These are phyloP conservation scores for Penicillium sp. DNA, from an alignment of 2,329 filamentous ascomycete genomes.

Conservation along the genomic window DNA sequence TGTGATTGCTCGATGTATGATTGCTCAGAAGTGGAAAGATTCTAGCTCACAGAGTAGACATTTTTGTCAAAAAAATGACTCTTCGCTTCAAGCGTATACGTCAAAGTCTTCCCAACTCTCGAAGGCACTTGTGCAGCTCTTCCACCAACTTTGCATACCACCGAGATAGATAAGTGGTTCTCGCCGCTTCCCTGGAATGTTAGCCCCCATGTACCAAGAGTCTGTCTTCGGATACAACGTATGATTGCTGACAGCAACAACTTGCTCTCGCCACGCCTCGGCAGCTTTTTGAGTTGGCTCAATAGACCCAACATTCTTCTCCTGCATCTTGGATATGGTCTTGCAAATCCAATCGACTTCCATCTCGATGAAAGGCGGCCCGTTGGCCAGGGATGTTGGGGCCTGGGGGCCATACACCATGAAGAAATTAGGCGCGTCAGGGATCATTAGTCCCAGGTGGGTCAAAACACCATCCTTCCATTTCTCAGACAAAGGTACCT, in stretches of 20 bases:
- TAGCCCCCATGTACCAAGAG: conserved; percentile 27
- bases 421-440: conserved; percentile 49
- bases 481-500: conserved; percentile 10
- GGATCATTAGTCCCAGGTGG: conserved; percentile 42
- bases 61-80: background rate
- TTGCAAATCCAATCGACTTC: conserved; percentile 31
- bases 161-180: conserved; percentile 47
- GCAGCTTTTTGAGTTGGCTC: conserved; percentile 12
- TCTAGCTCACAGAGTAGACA: no score
- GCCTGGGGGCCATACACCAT: conserved; percentile 42
- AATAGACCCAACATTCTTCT: conserved; percentile 4
- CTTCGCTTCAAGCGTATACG: background rate
- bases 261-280: conserved; percentile 17
- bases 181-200: conserved; percentile 30
- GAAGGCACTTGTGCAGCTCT: conserved; percentile 11
- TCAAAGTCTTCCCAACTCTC: conserved; percentile 11
- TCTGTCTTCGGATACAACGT: conserved; percentile 21
- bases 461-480: conserved; percentile 18
- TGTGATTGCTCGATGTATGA: background rate
- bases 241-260: conserved; percentile 6
- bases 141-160: conserved; percentile 19
- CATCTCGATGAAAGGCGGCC: conserved; percentile 37
- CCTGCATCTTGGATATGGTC: conserved; percentile 17
- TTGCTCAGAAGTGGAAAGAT: no score
- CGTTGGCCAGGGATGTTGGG: conserved; percentile 34